Evolutionary conservation across 495 filamentous ascomycete species (phyloP).

Genomic region (Viridothelium virens): DNA sequence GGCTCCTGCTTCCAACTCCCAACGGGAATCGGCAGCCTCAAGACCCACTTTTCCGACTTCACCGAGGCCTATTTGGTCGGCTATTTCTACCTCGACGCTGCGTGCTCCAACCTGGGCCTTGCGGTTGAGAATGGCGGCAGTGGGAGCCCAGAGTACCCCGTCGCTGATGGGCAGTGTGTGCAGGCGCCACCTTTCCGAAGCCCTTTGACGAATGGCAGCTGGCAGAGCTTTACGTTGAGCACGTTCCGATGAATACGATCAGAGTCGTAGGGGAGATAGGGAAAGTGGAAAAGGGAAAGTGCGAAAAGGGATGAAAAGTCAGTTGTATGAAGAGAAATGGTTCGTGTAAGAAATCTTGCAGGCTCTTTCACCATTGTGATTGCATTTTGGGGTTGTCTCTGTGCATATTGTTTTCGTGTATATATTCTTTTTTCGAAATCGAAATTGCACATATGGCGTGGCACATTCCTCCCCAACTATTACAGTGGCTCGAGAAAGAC

Average conservation of each 20-base stretch:
- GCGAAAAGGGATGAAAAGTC: no score
- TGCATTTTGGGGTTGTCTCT: no score
- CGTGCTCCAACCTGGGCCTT: neutral
- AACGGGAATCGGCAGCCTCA: neutral
- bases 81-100: neutral
- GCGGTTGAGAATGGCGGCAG: neutral
- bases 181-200: neutral
- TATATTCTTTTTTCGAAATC: no score
- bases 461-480: no score
- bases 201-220: neutral
- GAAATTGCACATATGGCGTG: no score
- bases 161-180: neutral
- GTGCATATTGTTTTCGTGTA: no score
- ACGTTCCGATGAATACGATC: neutral
- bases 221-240: conserved; percentile 3
- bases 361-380: no score
- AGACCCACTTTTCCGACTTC: neutral
- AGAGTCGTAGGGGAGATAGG: no score
- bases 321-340: no score
- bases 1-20: conserved; percentile 1
- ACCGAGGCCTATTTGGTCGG: neutral
- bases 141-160: neutral
- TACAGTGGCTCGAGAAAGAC: no score
- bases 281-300: no score
- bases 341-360: no score